Conservation (phyloP, 768 basidiomycete species). For the Fomitopsis serialis region DNA sequence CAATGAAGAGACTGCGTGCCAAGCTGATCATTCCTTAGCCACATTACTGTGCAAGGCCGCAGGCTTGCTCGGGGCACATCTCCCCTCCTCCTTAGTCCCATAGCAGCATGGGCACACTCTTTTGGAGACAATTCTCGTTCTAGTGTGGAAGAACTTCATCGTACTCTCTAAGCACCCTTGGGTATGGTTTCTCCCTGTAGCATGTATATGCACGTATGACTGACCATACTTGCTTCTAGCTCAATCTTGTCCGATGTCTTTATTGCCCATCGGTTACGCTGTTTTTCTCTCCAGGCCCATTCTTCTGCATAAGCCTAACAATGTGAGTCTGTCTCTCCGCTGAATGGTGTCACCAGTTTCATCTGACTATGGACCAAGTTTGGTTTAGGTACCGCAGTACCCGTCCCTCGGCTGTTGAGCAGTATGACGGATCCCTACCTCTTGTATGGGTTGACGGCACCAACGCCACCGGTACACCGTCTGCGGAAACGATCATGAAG, state of each 20-base stretch:
- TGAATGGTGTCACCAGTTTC: neutral
- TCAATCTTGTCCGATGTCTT: slow-evolving; percentile 58
- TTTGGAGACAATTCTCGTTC: slow-evolving; percentile 54
- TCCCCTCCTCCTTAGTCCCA: neutral
- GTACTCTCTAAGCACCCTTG: slow-evolving; percentile 59
- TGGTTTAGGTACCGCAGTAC: slow-evolving; percentile 54
- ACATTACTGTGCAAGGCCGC: too few relatives aligned
- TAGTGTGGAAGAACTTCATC: slow-evolving; percentile 75
- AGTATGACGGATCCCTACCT: slow-evolving; percentile 47
- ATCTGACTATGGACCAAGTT: slow-evolving; percentile 32
- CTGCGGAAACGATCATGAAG: slow-evolving; percentile 55
- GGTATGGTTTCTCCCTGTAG: slow-evolving; percentile 33
- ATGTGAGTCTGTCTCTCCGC: slow-evolving; percentile 36
- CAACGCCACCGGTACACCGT: slow-evolving; percentile 46
- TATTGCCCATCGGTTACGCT: slow-evolving; percentile 62
- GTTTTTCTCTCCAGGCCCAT: slow-evolving; percentile 63
- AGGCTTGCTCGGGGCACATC: neutral
- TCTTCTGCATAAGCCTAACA: slow-evolving; percentile 54
- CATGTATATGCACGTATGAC: neutral
- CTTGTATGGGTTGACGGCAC: slow-evolving; percentile 70
- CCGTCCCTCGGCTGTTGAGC: slow-evolving; percentile 41
- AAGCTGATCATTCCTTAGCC: too few relatives aligned
- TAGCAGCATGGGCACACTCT: slow-evolving; percentile 23
- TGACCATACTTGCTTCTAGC: slow-evolving; percentile 27
- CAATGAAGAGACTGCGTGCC: too few relatives aligned